Conservation (phyloP, 2,329 filamentous ascomycete species). For the Lachnum nothofagi region DNA sequence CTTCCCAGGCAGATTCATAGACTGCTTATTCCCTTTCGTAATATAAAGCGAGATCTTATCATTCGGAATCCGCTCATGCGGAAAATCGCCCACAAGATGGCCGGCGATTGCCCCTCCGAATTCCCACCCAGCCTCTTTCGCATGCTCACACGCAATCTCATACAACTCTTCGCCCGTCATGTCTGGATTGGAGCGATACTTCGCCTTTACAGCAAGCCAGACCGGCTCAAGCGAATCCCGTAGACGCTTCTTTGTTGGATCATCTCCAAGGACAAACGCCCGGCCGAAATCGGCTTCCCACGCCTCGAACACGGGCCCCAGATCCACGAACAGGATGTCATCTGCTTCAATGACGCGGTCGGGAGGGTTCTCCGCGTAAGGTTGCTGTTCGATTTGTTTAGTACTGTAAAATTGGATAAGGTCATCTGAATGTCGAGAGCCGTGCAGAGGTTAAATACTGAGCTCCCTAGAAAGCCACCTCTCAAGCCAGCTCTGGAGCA, state of each 20-base stretch:
- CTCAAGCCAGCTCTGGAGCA: too few relatives aligned
- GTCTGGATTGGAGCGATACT: constrained; percentile 36
- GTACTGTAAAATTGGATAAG: too few relatives aligned
- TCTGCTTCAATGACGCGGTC: constrained; percentile 43
- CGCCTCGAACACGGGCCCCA: constrained; percentile 47
- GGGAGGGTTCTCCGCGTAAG: constrained; percentile 46
- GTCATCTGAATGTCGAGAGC: too few relatives aligned
- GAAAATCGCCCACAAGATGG: constrained; percentile 36
- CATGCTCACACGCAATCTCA: constrained; percentile 38
- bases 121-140: constrained; percentile 38
- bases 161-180: constrained; percentile 47
- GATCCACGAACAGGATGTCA: constrained; percentile 48
- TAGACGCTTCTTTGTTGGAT: constrained; percentile 41
- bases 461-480: too few relatives aligned
- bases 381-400: too few relatives aligned
- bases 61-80: constrained; percentile 40
- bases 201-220: constrained; percentile 41
- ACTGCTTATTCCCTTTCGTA: constrained; percentile 33
- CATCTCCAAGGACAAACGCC: constrained; percentile 46
- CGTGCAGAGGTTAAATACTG: too few relatives aligned
- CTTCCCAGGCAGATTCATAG: constrained; percentile 31
- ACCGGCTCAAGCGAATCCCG: constrained; percentile 43
- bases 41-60: constrained; percentile 38
- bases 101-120: constrained; percentile 43
- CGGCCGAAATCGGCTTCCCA: constrained; percentile 52